Evolutionary conservation across 176 grass and related monocot genomes (phyloP).

Genomic region (Aegilops speltoides): DNA sequence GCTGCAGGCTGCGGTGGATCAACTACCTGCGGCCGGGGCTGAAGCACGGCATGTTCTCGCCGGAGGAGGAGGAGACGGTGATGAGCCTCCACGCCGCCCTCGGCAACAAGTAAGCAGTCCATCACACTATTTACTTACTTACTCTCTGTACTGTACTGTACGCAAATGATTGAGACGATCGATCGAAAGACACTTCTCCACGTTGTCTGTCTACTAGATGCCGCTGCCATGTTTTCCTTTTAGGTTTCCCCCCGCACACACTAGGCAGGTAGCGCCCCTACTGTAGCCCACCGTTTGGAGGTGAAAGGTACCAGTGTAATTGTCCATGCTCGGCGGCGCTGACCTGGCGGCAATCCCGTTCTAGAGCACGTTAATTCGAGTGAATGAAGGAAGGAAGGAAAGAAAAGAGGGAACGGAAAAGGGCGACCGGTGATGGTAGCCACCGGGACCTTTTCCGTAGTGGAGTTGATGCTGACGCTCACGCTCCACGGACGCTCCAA

Average conservation of each 20-base stretch:
- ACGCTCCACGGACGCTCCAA: conserved; percentile 52
- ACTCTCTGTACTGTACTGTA: not conserved
- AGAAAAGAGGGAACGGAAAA: not conserved
- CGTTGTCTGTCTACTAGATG: conserved; percentile 14
- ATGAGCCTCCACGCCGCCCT: conserved; percentile 75
- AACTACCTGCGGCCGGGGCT: conserved; percentile 79
- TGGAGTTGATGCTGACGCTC: conserved; percentile 52
- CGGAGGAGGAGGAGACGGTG: conserved; percentile 77
- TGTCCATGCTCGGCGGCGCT: conserved; percentile 23
- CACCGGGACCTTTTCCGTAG: conserved; percentile 21
- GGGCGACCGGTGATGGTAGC: conserved; percentile 25
- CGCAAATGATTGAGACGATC: conserved; percentile 46
- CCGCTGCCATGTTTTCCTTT: conserved; percentile 13
- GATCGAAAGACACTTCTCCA: conserved; percentile 24
- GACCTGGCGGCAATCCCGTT: conserved; percentile 35
- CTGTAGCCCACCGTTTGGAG: not conserved
- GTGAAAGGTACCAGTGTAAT: not conserved
- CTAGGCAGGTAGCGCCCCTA: not conserved
- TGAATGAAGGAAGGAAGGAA: not conserved
- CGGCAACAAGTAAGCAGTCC: conserved; percentile 87
- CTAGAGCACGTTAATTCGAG: not conserved
- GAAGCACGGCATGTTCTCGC: conserved; percentile 74
- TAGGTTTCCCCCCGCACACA: conserved; percentile 4
- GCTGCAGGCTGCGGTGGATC: conserved; percentile 74
- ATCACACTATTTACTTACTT: not conserved